phyloP scores from a whole-genome alignment of 805 yeast genomes.

The Yamadazyma paraphyllophila region DNA sequence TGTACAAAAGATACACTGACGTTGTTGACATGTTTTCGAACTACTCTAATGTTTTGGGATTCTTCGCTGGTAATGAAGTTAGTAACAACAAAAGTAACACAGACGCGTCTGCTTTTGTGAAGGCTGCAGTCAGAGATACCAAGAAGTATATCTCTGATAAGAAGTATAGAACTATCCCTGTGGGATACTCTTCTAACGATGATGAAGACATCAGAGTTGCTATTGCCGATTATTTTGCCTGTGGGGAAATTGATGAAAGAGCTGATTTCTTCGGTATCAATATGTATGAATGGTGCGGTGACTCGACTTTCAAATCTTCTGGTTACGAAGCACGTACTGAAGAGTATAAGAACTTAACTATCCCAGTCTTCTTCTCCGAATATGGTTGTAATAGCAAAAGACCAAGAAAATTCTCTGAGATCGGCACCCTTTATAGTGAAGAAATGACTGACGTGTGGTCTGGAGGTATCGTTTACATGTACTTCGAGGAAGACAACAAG shows the following conservation, averaged over 20 bases:
- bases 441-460: slow-evolving; percentile 90
- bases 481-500: slow-evolving; percentile 77
- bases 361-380: slow-evolving; percentile 84
- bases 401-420: slow-evolving; percentile 80
- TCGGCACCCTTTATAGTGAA: slow-evolving; percentile 59
- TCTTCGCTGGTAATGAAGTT: slow-evolving; percentile 98
- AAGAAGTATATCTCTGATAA: slow-evolving; percentile 67
- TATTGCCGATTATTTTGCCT: slow-evolving; percentile 80
- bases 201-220: slow-evolving; percentile 75
- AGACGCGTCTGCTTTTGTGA: slow-evolving; percentile 88
- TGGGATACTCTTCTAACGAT: slow-evolving; percentile 92
- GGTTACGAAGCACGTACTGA: slow-evolving; percentile 72
- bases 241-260: slow-evolving; percentile 66
- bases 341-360: slow-evolving; percentile 68
- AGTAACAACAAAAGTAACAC: slow-evolving; percentile 81
- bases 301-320: slow-evolving; percentile 53
- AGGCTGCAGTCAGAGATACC: slow-evolving; percentile 92
- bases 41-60: slow-evolving; percentile 83
- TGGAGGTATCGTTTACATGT: slow-evolving; percentile 93
- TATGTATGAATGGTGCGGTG: slow-evolving; percentile 89
- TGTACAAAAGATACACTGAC: slow-evolving; percentile 72
- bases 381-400: slow-evolving; percentile 76
- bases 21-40: slow-evolving; percentile 79
- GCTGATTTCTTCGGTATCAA: slow-evolving; percentile 82
- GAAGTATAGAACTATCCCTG: slow-evolving; percentile 78